phyloP scores from a whole-genome alignment of 2,329 filamentous ascomycete genomes.

The Aspergillus hiratsukae region DNA sequence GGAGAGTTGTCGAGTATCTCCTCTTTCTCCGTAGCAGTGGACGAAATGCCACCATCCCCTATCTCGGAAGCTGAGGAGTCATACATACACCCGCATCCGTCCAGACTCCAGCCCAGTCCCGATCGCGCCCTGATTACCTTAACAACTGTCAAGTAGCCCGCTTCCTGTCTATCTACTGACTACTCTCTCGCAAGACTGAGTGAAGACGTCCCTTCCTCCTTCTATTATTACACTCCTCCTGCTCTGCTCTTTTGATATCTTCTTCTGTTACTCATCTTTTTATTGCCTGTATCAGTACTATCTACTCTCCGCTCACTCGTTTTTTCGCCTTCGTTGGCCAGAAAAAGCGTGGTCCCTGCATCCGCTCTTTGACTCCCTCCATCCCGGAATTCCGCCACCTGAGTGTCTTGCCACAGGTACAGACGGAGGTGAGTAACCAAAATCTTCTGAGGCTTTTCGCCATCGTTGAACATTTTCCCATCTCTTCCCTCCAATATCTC shows the following conservation, averaged over 20 bases:
- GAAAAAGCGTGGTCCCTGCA: constrained; percentile 17
- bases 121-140: not conserved
- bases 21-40: not conserved
- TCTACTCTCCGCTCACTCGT: not conserved
- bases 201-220: not conserved
- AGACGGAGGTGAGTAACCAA: not conserved
- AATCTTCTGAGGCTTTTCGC: not conserved
- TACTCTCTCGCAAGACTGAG: not conserved
- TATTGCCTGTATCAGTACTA: not conserved
- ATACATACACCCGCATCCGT: not conserved
- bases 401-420: not conserved
- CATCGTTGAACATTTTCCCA: not conserved
- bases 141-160: not conserved
- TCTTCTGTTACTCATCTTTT: not conserved
- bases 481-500: not conserved
- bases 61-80: constrained; percentile 3
- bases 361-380: constrained; percentile 7
- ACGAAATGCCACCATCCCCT: not conserved
- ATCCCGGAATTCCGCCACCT: not conserved
- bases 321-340: not conserved
- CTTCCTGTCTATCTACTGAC: not conserved
- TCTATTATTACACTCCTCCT: too few species aligned
- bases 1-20: not conserved
- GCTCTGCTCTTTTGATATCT: constrained; percentile 1
- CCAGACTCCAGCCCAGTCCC: not conserved